Evolutionary conservation across 345 rosid genomes (phyloP), one percentile per base, ranked within the genome.

Genomic region (Sonneratia alba): DNA sequence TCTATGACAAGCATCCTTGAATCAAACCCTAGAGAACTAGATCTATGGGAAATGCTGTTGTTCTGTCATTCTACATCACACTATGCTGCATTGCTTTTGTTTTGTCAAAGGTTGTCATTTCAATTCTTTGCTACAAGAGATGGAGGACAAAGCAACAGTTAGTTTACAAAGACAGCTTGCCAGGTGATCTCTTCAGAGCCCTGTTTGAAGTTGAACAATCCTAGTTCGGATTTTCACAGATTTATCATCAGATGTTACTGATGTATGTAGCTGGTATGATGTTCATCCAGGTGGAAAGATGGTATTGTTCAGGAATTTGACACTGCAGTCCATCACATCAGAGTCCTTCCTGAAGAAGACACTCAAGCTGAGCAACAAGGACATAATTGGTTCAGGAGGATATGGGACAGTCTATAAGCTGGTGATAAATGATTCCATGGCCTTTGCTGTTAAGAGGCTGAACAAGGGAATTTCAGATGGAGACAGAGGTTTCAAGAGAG

Each of bases 301-400:
- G 87, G 97, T 89, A 73, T 80, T 88, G 83, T 93, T 93, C 21
- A 83, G 84, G 80, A 85, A 94, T 34, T 83, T 87, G 62, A 72
- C 70, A 69, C 59, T 84, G 73, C 86, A 79, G 65, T 86, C 94
- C 66, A 74, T 91, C 8, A 78, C 82, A 21, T 78, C 89, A 0
- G 84, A 88, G 19, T 72, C 80, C 66, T 70, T 93, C 72, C 67
- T 89, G 79, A 84, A 88, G 86, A 88, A 84, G 79, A 82, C 85
- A 32, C 74, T 81, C 63, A 91, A 89, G 72, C 43, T 88, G 75
- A 87, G 79, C 76, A 88, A 76, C 85, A 85, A 85, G 76, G 98
- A 89, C 82, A 83, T 91, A 70, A 85, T 91, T 21, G 97, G 98
- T 0, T 83, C 87, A 0, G 98, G 96, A 47, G 96, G 96, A 24